Evolutionary conservation across 2,329 filamentous ascomycete species (phyloP).

Genomic region (Arthrobotrys pseudoclavata): DNA sequence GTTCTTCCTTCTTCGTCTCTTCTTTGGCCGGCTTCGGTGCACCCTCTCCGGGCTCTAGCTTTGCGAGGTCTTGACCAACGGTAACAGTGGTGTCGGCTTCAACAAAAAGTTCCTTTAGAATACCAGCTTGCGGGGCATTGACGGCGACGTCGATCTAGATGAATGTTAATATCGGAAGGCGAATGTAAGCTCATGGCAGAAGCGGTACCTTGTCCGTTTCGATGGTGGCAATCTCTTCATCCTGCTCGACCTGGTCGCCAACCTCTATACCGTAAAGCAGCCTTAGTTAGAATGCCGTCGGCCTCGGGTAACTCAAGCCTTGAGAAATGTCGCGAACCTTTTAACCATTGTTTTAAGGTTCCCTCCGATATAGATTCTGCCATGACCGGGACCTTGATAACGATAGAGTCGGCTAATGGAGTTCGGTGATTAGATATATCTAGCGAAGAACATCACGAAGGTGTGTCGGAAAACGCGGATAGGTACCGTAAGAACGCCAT

Average conservation of each 20-base stretch:
- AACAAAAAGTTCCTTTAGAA: constrained; percentile 90
- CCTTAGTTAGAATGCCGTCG: constrained; percentile 12
- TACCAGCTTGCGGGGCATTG: constrained; percentile 90
- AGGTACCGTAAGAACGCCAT: constrained; percentile 56
- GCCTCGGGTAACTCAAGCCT: background rate
- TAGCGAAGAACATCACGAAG: background rate
- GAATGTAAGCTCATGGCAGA: constrained; percentile 1
- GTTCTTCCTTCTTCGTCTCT: constrained; percentile 69
- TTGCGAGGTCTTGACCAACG: constrained; percentile 91
- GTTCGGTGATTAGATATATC: constrained; percentile 13
- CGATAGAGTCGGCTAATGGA: constrained; percentile 74
- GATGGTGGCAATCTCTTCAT: constrained; percentile 98
- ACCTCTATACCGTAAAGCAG: constrained; percentile 71
- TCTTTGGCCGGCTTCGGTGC: constrained; percentile 69
- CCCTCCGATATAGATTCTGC: constrained; percentile 98
- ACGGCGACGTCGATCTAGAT: constrained; percentile 94
- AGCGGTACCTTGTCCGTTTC: constrained; percentile 93
- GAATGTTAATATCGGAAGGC: background rate
- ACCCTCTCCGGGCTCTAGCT: constrained; percentile 79
- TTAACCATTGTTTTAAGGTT: constrained; percentile 94
- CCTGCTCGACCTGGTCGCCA: constrained; percentile 92
- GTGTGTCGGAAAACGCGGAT: constrained; percentile 4
- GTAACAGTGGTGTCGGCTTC: constrained; percentile 95
- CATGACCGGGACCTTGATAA: constrained; percentile 97
- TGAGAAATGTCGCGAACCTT: constrained; percentile 71